Percentiles rank a stretch among this genome's conserved stretches.
Evolutionary conservation across 306 rosid species (phyloP).

Genomic region (Echinosophora koreensis): DNA sequence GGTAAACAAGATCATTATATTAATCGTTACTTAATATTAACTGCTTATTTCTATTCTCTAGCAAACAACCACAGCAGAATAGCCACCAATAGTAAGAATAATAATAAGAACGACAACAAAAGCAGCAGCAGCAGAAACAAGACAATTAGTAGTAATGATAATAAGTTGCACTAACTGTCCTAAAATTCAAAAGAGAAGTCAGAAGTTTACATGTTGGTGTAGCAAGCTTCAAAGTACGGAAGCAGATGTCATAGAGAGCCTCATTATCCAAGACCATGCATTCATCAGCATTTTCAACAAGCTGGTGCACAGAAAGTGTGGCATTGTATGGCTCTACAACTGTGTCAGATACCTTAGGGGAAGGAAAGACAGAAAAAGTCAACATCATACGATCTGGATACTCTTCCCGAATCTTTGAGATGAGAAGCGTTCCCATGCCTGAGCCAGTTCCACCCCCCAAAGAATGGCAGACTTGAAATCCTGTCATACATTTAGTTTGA

Average conservation of each 20-base stretch:
- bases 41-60: neutral
- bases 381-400: slow-evolving; percentile 66
- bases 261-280: slow-evolving; percentile 67
- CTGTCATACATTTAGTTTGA: slow-evolving; percentile 35
- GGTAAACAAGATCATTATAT: neutral
- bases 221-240: slow-evolving; percentile 61
- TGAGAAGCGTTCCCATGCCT: slow-evolving; percentile 61
- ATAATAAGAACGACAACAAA: neutral
- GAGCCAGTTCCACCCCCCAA: slow-evolving; percentile 66
- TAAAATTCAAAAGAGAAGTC: neutral
- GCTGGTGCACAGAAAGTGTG: slow-evolving; percentile 63
- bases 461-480: slow-evolving; percentile 66
- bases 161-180: neutral
- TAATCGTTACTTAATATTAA: neutral
- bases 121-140: slow-evolving; percentile 8
- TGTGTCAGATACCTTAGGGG: slow-evolving; percentile 63
- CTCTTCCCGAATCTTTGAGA: slow-evolving; percentile 63
- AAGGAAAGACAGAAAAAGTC: slow-evolving; percentile 65
- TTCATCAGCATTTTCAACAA: slow-evolving; percentile 63
- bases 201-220: slow-evolving; percentile 52
- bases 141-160: neutral
- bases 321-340: slow-evolving; percentile 67
- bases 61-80: neutral
- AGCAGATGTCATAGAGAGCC: slow-evolving; percentile 64
- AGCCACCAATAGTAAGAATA: neutral